Conservation (phyloP, 1,139 yeast genomes). For the Arxiozyma bovina region DNA sequence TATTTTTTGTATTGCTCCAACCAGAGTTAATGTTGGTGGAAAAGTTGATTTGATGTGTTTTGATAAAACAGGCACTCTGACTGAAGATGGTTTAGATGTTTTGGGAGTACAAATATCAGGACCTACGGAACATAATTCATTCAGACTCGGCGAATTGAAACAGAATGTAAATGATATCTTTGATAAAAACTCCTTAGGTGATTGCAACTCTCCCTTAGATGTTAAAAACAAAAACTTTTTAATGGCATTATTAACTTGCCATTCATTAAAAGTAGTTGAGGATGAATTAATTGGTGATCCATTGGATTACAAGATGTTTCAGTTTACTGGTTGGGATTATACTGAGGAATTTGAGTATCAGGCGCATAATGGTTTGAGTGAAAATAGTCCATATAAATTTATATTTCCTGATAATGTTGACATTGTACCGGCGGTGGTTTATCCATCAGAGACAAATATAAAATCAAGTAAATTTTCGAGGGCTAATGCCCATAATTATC, state of each 20-base stretch:
- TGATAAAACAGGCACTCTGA: conserved; percentile 94
- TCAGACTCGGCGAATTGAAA: conserved; percentile 43
- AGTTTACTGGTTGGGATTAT: conserved; percentile 69
- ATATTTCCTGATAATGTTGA: conserved; percentile 36
- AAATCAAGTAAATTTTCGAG: conserved; percentile 24
- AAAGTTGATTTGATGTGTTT: conserved; percentile 83
- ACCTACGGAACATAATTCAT: conserved; percentile 45
- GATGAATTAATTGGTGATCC: conserved; percentile 87
- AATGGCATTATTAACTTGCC: conserved; percentile 71
- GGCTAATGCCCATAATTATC: conserved; percentile 34
- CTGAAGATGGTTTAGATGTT: conserved; percentile 93
- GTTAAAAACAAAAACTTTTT: conserved; percentile 26
- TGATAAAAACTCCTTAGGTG: conserved; percentile 24
- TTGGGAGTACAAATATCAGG: conserved; percentile 60
- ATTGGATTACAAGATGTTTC: conserved; percentile 85
- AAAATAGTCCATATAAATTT: conserved; percentile 31
- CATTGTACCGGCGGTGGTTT: conserved; percentile 42
- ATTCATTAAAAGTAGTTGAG: conserved; percentile 73
- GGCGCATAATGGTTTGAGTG: conserved; percentile 31
- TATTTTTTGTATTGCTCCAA: conserved; percentile 87
- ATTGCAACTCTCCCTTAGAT: conserved; percentile 25
- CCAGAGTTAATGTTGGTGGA: conserved; percentile 90
- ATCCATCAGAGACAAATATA: conserved; percentile 31
- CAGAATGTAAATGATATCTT: conserved; percentile 31
- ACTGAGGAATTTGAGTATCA: conserved; percentile 49